A percentile compares a stretch with the other conserved stretches of the same genome.
Evolutionary conservation across 768 basidiomycete species (phyloP).

Genomic region (Lactifluus echinatus): DNA sequence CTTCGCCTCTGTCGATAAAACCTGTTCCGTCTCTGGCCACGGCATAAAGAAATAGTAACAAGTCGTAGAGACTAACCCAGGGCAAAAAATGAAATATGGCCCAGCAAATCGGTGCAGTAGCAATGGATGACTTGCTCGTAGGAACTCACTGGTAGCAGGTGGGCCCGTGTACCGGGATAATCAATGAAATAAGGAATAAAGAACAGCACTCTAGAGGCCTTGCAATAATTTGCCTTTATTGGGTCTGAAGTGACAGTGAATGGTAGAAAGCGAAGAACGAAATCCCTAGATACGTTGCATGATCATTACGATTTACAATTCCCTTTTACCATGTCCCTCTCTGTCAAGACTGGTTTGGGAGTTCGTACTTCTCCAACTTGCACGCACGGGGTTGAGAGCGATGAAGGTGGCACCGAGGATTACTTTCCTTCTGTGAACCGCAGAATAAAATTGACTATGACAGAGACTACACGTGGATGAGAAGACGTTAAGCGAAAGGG

Average conservation of each 20-base stretch:
- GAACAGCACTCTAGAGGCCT: neutral
- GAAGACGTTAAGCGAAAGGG: neutral
- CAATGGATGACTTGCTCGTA: too few species aligned
- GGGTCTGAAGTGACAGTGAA: neutral
- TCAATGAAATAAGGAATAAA: too few species aligned
- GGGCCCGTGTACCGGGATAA: neutral
- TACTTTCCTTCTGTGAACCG: conserved; percentile 47
- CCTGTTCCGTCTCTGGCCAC: too few species aligned
- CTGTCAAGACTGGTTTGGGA: neutral
- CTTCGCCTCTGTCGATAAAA: too few species aligned
- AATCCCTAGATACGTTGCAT: neutral
- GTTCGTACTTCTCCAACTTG: neutral
- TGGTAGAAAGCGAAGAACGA: neutral
- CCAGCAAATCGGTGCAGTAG: too few species aligned
- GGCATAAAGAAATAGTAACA: too few species aligned
- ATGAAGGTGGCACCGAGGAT: neutral
- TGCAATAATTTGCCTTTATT: neutral
- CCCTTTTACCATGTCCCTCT: neutral
- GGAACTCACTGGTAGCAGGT: too few species aligned
- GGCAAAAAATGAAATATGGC: neutral
- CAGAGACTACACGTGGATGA: conserved; percentile 49
- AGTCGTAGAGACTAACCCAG: neutral
- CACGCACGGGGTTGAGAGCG: neutral
- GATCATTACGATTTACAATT: conserved; percentile 12
- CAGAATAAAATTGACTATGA: conserved; percentile 78